These are phyloP conservation scores for Phytophthora brassicae DNA, from an alignment of 352 stramenopile species.

Conservation along the genomic window DNA sequence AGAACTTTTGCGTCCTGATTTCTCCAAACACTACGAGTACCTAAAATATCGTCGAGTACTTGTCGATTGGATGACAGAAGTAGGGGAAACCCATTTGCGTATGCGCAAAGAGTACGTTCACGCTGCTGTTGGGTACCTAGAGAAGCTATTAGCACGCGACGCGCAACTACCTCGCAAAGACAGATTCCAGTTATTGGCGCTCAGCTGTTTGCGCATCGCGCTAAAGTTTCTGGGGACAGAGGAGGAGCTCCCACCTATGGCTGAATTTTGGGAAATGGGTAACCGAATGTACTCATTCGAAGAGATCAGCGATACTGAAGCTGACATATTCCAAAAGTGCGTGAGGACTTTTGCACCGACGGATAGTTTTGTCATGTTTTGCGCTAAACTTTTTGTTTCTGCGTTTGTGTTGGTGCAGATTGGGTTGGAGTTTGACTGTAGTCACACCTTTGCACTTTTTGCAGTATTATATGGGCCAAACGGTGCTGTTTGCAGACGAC, in stretches of 20 bases:
- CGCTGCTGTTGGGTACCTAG: constrained; percentile 79
- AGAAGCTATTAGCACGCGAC: constrained; percentile 59
- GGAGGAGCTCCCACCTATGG: constrained; percentile 77
- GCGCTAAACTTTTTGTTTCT: constrained; percentile 37
- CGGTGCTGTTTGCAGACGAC: constrained; percentile 80
- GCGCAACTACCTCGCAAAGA: constrained; percentile 60
- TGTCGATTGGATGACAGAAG: constrained; percentile 86
- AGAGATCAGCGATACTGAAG: constrained; percentile 79
- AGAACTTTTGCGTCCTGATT: constrained; percentile 70
- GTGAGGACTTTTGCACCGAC: too few species aligned
- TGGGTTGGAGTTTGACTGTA: constrained; percentile 69
- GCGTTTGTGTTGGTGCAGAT: constrained; percentile 38
- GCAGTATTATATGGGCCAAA: constrained; percentile 77
- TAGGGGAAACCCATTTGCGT: constrained; percentile 77
- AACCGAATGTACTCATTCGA: constrained; percentile 85
- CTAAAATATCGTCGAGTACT: constrained; percentile 82
- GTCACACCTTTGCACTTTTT: constrained; percentile 83
- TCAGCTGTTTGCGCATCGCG: constrained; percentile 79
- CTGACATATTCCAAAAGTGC: constrained; percentile 49
- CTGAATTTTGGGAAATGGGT: constrained; percentile 86
- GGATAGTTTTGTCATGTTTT: too few species aligned
- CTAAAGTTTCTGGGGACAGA: constrained; percentile 82
- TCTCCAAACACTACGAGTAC: constrained; percentile 76
- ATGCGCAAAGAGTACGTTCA: constrained; percentile 84
- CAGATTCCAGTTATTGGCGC: constrained; percentile 79